Conservation (phyloP, 192 early-diverging fungal species). For the Gaertneriomyces sp. region DNA sequence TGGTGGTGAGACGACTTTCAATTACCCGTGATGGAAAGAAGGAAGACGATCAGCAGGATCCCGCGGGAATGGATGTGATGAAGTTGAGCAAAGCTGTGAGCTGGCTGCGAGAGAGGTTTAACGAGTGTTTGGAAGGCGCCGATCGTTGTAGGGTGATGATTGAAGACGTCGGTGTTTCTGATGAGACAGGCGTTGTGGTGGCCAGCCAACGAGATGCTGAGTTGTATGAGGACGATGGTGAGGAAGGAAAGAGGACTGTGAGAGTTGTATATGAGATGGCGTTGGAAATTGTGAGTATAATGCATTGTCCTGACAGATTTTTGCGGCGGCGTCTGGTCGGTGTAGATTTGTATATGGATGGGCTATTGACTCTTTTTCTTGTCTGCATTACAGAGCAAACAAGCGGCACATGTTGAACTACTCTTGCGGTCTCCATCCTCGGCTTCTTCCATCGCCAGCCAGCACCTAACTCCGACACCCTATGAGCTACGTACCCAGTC, state of each 20-base stretch:
- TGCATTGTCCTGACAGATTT: not conserved
- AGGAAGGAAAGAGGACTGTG: conserved; percentile 26
- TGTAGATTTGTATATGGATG: conserved; percentile 3
- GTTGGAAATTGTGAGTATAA: conserved; percentile 39
- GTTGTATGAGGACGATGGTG: not conserved
- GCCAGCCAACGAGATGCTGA: too few relatives aligned
- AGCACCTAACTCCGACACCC: too few relatives aligned
- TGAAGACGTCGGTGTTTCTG: not conserved
- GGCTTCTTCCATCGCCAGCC: not conserved
- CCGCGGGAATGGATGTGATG: conserved; percentile 23
- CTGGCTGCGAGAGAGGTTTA: conserved; percentile 87
- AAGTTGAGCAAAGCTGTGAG: conserved; percentile 67
- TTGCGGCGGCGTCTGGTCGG: not conserved
- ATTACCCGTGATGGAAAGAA: not conserved
- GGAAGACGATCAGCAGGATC: not conserved
- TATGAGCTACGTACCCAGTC: too few relatives aligned
- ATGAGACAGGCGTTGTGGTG: too few relatives aligned
- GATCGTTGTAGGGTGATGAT: conserved; percentile 33
- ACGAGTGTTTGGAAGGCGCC: conserved; percentile 84
- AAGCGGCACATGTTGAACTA: conserved; percentile 34
- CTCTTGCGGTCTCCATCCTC: not conserved
- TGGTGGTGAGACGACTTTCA: too few relatives aligned
- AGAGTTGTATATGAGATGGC: conserved; percentile 41
- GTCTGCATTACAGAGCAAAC: conserved; percentile 25
- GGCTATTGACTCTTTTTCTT: not conserved